Conservation (phyloP, 331 rosid species). For the Cucumis variabilis region DNA sequence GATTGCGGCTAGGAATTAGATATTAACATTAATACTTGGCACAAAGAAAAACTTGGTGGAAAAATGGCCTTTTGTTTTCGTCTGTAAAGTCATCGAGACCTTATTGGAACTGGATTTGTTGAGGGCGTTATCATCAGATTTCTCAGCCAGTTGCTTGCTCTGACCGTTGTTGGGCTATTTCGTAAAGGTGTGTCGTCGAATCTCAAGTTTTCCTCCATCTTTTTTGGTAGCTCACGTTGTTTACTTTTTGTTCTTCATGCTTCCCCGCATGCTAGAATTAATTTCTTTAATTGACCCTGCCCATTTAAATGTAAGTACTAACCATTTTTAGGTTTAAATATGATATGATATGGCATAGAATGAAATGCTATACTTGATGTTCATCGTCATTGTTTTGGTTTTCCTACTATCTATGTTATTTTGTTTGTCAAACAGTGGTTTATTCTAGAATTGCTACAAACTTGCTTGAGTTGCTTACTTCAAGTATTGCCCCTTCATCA, state of each 20-base stretch:
- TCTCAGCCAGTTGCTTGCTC: neutral
- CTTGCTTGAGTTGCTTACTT: neutral
- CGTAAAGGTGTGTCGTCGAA: neutral
- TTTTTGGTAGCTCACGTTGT: constrained; percentile 15
- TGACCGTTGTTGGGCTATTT: neutral
- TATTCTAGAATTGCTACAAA: neutral
- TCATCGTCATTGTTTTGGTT: neutral
- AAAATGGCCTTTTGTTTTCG: neutral
- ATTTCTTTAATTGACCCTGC: neutral
- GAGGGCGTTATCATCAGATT: neutral
- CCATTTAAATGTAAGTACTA: constrained; percentile 13
- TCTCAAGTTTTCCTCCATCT: neutral
- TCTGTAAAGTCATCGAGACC: constrained; percentile 8
- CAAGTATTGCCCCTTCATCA: neutral
- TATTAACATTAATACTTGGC: neutral
- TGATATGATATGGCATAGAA: neutral
- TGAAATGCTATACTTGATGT: neutral
- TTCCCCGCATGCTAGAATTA: neutral
- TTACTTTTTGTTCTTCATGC: neutral
- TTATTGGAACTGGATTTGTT: neutral
- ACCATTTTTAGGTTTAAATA: constrained; percentile 5
- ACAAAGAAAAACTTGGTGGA: neutral
- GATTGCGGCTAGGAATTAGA: constrained; percentile 29
- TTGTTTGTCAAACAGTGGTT: constrained; percentile 4
- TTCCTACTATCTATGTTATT: neutral